Evolutionary conservation across 352 stramenopile genomes (phyloP), one percentile per base, ranked within the genome.

Genomic region (Globisporangium alternatum): DNA sequence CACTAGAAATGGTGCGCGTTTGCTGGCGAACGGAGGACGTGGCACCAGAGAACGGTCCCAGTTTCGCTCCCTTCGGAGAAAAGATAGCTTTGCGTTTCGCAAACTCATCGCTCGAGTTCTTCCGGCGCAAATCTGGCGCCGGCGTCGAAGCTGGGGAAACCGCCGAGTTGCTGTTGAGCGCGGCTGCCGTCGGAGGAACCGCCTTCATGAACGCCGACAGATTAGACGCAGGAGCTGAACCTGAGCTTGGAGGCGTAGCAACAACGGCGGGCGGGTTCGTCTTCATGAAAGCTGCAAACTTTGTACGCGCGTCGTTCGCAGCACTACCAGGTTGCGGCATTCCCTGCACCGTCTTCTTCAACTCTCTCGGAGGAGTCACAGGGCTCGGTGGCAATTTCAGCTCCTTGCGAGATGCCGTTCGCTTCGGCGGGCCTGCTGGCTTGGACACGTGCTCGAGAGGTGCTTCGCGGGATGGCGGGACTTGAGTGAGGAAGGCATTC

Each of bases 221-320:
- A 43, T 67, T 69, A 2, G 63, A 60, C 3, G 63, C 66, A 54
- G 72, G 43, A 33, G 56, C 56, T 33, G 72, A 51, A 19, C 54
- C 71, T 17, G 52, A 56, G 35, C 56, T 67, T 48, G 66, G 52
- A n/a, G 43, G 51, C 7, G 63, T 55, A 44, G 56, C 59, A 57
- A 37, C 53, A 64, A 68, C 54, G 55, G 76, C 51, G 17, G 83
- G 78, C 17, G 85, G 83, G 37, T 90, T 90, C n/a, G 81, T 71
- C 51, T 80, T 77, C 80, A 94, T 89, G 59, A 94, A 94, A 22
- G 81, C 81, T 25, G 85, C 81, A 53, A 94, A 90, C 64, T 94
- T 94, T 67, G 88, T 89, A 48, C 81, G 82, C 9, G 78, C 60
- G 19, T 89, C 72, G 2, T 69, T 69, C 6, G 60, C 44, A 13